Evolutionary conservation across 164 flowering plant species (phyloP), one percentile per base, ranked within the genome.

Genomic region (Pachysandra terminalis): DNA sequence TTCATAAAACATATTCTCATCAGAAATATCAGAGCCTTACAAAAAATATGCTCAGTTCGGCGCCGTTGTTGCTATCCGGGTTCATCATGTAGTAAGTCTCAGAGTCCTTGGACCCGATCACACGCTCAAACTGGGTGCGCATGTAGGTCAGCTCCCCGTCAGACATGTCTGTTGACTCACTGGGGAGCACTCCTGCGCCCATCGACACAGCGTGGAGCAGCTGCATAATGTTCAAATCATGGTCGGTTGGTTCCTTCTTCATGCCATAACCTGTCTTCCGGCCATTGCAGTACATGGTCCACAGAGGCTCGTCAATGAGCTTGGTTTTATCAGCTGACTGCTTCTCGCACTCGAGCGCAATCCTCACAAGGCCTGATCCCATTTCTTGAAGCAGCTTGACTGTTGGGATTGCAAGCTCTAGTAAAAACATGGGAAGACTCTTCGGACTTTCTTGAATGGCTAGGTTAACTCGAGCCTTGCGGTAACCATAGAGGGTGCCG

Each of bases 1-100:
- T 59, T 9, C 9, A 26, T 26, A 15, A n/a, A 37, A 62, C 9
- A 35, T 55, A 7, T 41, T 1, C 3, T 40, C 7, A 4, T 26
- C 25, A 10, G 14, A 25, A 60, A 35, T 23, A 0, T 87, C 77
- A 86, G 15, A 90, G 68, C 66, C 94, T 74, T 16, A 90, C 88
- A 62, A 93, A 86, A 74, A 86, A 86, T 24, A 90, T 85, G 73
- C 86, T 90, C n/a, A 93, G 85, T 52, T 90, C 90, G 16, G 93
- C 88, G 0, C 87, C 88, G 22, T 74, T 78, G 49, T 85, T 84
- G 5, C 90, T 84, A 63, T 93, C 91, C 0, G 93, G 93, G 57
- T 83, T 89, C 87, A 84, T 75, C 98, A 89, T 90, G 63, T 93
- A 84, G 63, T 77, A 87, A 21, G 93, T 87, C 68, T 88, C 93